A percentile compares a stretch with the other conserved stretches of the same genome.
These are phyloP conservation scores for Pyrenochaeta sp. DNA, from an alignment of 2,329 filamentous ascomycete genomes.

Conservation along the genomic window DNA sequence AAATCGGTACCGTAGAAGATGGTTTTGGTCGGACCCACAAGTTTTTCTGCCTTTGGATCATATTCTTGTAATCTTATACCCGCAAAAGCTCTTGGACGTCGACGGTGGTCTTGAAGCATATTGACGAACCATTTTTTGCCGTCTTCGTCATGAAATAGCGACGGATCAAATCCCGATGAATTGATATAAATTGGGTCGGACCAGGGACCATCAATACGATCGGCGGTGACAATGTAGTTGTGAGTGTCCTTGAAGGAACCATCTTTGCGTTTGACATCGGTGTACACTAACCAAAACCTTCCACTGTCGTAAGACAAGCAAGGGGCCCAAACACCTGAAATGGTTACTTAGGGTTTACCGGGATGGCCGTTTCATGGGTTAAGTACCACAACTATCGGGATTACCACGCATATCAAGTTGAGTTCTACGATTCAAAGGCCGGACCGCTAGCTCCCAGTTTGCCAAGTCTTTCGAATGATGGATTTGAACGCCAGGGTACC, in stretches of 20 bases:
- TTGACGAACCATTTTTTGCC: slow-evolving; percentile 51
- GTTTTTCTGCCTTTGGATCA: slow-evolving; percentile 57
- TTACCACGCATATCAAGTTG: slow-evolving; percentile 63
- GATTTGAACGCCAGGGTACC: slow-evolving; percentile 63
- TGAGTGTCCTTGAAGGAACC: slow-evolving; percentile 71
- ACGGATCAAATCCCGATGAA: slow-evolving; percentile 69
- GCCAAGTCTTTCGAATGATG: slow-evolving; percentile 65
- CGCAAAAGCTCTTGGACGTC: slow-evolving; percentile 55
- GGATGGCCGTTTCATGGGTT: too few species aligned
- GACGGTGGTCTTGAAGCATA: slow-evolving; percentile 47
- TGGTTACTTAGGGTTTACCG: slow-evolving; percentile 1
- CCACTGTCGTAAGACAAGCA: slow-evolving; percentile 69
- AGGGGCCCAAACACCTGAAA: slow-evolving; percentile 66
- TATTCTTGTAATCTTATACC: slow-evolving; percentile 69
- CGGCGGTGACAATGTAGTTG: slow-evolving; percentile 67
- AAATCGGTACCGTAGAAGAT: slow-evolving; percentile 64
- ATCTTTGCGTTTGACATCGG: slow-evolving; percentile 73
- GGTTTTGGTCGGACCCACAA: slow-evolving; percentile 65
- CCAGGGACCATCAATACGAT: slow-evolving; percentile 66
- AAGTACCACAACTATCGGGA: slow-evolving; percentile 59
- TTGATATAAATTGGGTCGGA: slow-evolving; percentile 68
- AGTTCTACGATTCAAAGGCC: slow-evolving; percentile 60
- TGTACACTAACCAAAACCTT: slow-evolving; percentile 71
- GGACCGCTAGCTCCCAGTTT: slow-evolving; percentile 62
- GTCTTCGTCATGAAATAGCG: slow-evolving; percentile 47